These are phyloP conservation scores for Silene latifolia DNA, from an alignment of 148 eudicot species.

Conservation along the genomic window DNA sequence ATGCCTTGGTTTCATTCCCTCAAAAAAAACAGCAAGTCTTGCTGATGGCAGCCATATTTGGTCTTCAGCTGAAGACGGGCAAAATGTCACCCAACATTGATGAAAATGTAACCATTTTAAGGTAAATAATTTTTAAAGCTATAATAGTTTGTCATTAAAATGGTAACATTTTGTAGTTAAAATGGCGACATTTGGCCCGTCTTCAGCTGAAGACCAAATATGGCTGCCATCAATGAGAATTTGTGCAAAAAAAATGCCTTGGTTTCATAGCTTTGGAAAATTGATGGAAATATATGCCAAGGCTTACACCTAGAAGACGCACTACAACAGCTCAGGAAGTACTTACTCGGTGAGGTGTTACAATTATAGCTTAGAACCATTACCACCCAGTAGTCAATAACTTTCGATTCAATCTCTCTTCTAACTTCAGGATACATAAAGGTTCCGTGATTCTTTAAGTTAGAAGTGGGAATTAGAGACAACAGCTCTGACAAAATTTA, in stretches of 20 bases:
- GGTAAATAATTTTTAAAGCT: too few species aligned
- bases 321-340: neutral
- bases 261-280: conserved; percentile 8
- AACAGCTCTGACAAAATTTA: neutral
- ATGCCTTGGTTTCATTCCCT: conserved; percentile 7
- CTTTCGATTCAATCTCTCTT: conserved; percentile 1
- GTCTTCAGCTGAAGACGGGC: too few species aligned
- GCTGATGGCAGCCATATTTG: too few species aligned
- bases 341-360: neutral
- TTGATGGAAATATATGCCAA: neutral
- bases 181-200: too few species aligned
- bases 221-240: too few species aligned
- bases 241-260: too few species aligned
- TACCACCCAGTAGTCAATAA: neutral
- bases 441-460: neutral
- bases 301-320: neutral
- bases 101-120: too few species aligned
- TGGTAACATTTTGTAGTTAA: too few species aligned
- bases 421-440: neutral
- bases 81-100: too few species aligned
- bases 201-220: too few species aligned
- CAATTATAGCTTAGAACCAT: neutral
- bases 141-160: too few species aligned
- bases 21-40: too few species aligned
- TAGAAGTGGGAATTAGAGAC: neutral